Conservation (phyloP, 2,329 filamentous ascomycete species). For the Aspergillus latus region DNA sequence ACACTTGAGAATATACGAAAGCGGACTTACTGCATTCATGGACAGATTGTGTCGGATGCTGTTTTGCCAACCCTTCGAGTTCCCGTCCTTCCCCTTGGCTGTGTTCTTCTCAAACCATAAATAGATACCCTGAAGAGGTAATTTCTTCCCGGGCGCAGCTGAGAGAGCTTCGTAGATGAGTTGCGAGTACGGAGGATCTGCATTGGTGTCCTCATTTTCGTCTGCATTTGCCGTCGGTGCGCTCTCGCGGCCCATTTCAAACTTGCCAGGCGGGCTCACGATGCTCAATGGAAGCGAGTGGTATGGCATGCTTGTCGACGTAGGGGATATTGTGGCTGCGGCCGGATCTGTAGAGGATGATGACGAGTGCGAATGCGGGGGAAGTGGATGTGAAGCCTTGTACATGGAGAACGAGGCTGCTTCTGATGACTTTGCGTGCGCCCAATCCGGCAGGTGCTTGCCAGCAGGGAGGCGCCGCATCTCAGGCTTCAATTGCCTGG, state of each 20-base stretch:
- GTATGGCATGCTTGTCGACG: conserved; percentile 25
- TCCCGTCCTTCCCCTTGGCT: conserved; percentile 63
- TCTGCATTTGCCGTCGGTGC: conserved; percentile 21
- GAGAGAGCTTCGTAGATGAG: conserved; percentile 76
- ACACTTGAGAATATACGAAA: background rate
- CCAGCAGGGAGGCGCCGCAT: conserved; percentile 11
- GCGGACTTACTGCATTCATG: conserved; percentile 80
- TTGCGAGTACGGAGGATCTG: conserved; percentile 72
- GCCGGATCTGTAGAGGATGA: background rate
- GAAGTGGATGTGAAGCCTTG: conserved; percentile 11
- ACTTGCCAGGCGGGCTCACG: conserved; percentile 13
- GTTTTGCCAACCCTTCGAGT: conserved; percentile 82
- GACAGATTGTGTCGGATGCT: conserved; percentile 93
- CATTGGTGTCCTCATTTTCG: conserved; percentile 31
- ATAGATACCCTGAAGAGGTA: conserved; percentile 85
- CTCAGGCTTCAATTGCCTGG: conserved; percentile 17
- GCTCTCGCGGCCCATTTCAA: conserved; percentile 24
- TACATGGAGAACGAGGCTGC: conserved; percentile 10
- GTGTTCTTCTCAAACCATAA: conserved; percentile 85
- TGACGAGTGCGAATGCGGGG: conserved; percentile 3
- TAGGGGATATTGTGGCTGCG: conserved; percentile 18
- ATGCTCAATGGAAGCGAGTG: conserved; percentile 18
- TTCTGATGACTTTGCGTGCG: conserved; percentile 8
- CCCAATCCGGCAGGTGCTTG: conserved; percentile 17
- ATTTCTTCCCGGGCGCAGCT: conserved; percentile 63